Evolutionary conservation across 2,329 filamentous ascomycete genomes (phyloP).

Genomic region (Claviceps pazoutovae): DNA sequence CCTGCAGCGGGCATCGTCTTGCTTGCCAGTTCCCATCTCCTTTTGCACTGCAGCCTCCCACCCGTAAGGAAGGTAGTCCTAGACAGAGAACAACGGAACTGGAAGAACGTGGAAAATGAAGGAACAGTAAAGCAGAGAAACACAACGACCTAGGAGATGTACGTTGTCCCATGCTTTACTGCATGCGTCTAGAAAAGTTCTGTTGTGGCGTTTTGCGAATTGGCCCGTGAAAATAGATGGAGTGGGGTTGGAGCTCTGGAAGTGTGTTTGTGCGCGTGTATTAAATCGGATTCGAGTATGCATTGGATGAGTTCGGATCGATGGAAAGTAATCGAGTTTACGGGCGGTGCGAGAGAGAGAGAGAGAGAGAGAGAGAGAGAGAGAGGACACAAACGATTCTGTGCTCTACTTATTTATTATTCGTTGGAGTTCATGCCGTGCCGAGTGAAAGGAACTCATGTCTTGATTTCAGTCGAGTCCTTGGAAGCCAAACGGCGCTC

Average conservation of each 20-base stretch:
- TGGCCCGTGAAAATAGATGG: background rate
- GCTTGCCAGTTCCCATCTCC: too few species aligned
- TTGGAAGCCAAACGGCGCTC: slow-evolving; percentile 43
- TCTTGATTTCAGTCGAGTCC: slow-evolving; percentile 15
- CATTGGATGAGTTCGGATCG: background rate
- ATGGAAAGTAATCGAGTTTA: background rate
- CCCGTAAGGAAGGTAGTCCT: too few species aligned
- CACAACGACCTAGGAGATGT: too few species aligned
- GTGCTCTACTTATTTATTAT: background rate
- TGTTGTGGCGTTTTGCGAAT: too few species aligned
- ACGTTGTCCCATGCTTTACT: too few species aligned
- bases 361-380: background rate
- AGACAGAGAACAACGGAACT: too few species aligned
- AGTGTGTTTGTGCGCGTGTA: background rate
- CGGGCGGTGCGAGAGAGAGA: background rate
- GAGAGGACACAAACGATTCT: background rate
- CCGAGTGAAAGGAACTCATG: background rate
- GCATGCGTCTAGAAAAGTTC: too few species aligned
- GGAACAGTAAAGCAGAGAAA: too few species aligned
- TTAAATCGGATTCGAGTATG: background rate
- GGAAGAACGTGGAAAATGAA: too few species aligned
- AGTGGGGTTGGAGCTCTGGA: background rate
- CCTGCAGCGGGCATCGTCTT: too few species aligned
- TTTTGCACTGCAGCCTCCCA: too few species aligned
- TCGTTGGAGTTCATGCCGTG: too few species aligned